Evolutionary conservation across 305 asterid species (phyloP), one percentile per base, ranked within the genome.

Genomic region (Coffea humblotiana): DNA sequence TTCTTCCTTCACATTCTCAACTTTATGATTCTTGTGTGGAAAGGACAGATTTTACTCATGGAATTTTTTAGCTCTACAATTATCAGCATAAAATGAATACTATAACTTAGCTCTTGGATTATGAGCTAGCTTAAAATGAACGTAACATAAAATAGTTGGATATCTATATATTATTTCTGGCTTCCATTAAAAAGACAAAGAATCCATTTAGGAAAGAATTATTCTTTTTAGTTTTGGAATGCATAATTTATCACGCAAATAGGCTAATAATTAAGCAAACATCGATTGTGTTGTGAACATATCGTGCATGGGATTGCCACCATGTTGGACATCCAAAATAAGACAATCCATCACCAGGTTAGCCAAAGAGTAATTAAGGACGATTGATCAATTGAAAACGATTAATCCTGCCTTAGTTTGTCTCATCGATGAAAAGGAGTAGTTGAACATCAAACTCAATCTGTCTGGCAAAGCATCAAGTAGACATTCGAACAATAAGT

Each of bases 291-390:
- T 45, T 47, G 12, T 71, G 35, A 32, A 45, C 58, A 21, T 23
- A 14, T 25, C 10, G 2, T 29, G 18, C 52, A 69, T 21, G 3
- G 15, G 32, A 8, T n/a, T 25, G 32, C 15, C 15, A 70, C 51
- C 56, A 71, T 71, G n/a, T 45, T 18, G 9, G 51, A 74, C 77
- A 32, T 52, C 67, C 66, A 74, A 35, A 37, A 56, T 74, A 54
- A 18, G 23, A 70, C 74, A 70, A 70, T 29, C 23, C 0, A 4
- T 40, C 32, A 37, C 25, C 27, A 73, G 45, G 56, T 52, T 9
- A 14, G 48, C 19, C 32, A 16, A 35, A 56, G 9, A 16, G 2
- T 8, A 29, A 29, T 29, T 29, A 11, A 52, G 4, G 12, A 72
- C 6, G 25, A 14, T 32, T 45, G 29, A 37, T 37, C 43, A 23